Base-by-base conservation (phyloP, 345 rosid species). In the Jatropha curcas region DNA sequence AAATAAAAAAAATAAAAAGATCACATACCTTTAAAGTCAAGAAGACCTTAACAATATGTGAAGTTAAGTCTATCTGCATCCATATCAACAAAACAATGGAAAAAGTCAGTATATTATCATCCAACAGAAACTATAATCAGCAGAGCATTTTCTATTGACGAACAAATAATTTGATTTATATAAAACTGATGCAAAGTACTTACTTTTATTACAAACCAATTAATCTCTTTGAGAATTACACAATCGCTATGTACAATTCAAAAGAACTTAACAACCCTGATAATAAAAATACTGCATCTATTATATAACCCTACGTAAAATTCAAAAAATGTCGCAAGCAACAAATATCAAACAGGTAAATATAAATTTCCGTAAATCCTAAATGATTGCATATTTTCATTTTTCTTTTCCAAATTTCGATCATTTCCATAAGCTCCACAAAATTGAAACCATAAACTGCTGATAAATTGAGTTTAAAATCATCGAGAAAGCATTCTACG, bases 11-110 rank as follows among this genome's bases (percentile, higher is more conserved):
- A n/a, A n/a, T n/a, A n/a, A n/a, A n/a, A n/a, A n/a, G n/a, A n/a
- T n/a, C n/a, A n/a, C n/a, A 48, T 89, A 93, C 99, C 99, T 91
- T 93, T 75, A 96, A 65, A 74, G 93, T 96, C 84, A 93, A 81
- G 86, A 81, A 96, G 74, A 87, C 88, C 80, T 83, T 91, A 52
- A 93, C 85, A 74, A 96, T 90, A 67, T 96, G 99, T 0, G 97
- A 87, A 77, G 81, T 84, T 84, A 93, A 80, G 86, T 96, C 99
- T 76, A 95, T 93, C 99, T 95, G 97, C 87, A 81, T 22, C 78
- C 69, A 80, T 76, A 56, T 64, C 60, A 74, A 25, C 73, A 74
- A 67, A 6, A 34, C 52, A 28, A 22, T 7, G 16, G 14, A 22
- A 69, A 31, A 20, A 45, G 13, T 9, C 22, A 41, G 57, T 60